phyloP scores from a whole-genome alignment of 2,329 filamentous ascomycete species.

The Paramyrothecium sp. region DNA sequence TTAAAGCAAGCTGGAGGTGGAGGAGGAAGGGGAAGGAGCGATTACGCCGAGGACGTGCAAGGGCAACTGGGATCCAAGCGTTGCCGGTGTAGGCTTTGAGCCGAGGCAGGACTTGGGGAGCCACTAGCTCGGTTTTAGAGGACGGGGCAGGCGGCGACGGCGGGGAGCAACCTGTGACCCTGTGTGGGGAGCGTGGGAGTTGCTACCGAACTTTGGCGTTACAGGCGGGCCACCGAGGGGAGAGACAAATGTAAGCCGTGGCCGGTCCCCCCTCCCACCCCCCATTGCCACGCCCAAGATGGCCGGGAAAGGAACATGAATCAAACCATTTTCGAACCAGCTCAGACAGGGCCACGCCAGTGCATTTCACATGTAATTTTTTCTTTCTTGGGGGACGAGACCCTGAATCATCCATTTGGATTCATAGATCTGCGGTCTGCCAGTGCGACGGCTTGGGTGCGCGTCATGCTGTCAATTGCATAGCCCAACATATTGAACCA shows the following conservation, averaged over 20 bases:
- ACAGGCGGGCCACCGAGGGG: no score
- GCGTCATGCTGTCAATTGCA: no score
- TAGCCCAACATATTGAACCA: no score
- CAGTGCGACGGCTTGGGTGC: no score
- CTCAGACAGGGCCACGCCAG: neutral
- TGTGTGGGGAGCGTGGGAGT: no score
- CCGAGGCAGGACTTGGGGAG: conserved; percentile 1
- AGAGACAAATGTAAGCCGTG: no score
- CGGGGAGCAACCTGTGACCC: no score
- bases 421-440: neutral
- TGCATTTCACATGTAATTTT: neutral
- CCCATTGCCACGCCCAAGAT: no score
- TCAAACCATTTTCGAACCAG: neutral
- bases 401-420: neutral
- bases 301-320: neutral
- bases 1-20: conserved; percentile 7
- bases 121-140: neutral
- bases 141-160: neutral
- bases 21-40: neutral
- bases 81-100: neutral
- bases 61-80: neutral
- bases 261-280: no score
- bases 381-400: neutral
- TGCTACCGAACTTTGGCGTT: no score
- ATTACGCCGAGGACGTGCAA: conserved; percentile 12